Conservation (phyloP, 2,329 filamentous ascomycete genomes). For the Penicillium frequentans region DNA sequence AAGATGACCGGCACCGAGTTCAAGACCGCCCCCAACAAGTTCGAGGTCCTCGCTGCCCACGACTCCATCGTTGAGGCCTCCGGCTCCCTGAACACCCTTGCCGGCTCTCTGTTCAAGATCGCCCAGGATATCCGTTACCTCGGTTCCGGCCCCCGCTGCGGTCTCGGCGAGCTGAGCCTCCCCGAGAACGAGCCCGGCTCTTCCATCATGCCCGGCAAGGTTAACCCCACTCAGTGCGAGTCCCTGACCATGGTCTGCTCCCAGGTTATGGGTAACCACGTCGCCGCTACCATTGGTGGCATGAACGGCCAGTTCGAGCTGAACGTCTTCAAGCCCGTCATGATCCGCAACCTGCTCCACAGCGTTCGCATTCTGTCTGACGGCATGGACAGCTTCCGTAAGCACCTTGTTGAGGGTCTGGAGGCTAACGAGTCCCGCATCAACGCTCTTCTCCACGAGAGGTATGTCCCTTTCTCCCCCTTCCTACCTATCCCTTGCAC, state of each 20-base stretch:
- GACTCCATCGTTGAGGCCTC: constrained; percentile 94
- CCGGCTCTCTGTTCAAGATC: constrained; percentile 91
- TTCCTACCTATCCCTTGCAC: constrained; percentile 4
- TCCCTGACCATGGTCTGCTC: constrained; percentile 96
- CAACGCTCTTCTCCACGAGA: constrained; percentile 85
- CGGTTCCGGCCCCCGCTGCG: constrained; percentile 91
- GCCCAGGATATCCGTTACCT: constrained; percentile 98
- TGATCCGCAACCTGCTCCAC: constrained; percentile 94
- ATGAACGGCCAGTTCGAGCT: constrained; percentile 99
- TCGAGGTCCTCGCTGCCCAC: constrained; percentile 93
- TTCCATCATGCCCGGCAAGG: constrained; percentile 99
- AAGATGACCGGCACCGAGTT: constrained; percentile 93
- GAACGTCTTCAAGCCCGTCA: constrained; percentile 97
- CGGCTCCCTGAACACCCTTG: constrained; percentile 89
- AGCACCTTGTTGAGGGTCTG: constrained; percentile 84
- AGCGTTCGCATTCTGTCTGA: constrained; percentile 85
- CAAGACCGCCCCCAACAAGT: constrained; percentile 97
- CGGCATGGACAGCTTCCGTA: constrained; percentile 92
- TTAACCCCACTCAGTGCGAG: constrained; percentile 98
- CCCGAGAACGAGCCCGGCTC: constrained; percentile 98
- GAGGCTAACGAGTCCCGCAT: constrained; percentile 95
- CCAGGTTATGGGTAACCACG: constrained; percentile 97
- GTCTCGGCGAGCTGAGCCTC: constrained; percentile 86
- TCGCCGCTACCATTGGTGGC: constrained; percentile 87
- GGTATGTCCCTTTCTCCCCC: constrained; percentile 55